A percentile compares a stretch with the other conserved stretches of the same genome.
Evolutionary conservation across 2,329 filamentous ascomycete species (phyloP).

Genomic region (Colletotrichum cuscutae): DNA sequence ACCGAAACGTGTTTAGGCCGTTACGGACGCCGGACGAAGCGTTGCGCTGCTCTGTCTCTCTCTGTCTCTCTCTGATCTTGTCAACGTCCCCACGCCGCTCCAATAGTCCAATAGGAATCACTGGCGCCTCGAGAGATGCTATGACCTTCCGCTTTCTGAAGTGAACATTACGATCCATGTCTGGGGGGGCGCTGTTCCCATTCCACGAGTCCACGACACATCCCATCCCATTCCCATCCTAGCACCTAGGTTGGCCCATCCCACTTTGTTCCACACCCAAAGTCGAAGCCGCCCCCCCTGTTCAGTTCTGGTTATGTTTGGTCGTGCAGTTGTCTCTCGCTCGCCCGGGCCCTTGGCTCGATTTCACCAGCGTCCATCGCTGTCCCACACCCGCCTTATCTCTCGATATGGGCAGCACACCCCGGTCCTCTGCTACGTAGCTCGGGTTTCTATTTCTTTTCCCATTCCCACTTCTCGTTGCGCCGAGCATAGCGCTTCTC

Average conservation of each 20-base stretch:
- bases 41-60: background rate
- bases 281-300: background rate
- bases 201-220: background rate
- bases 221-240: background rate
- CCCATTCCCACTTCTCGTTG: constrained; percentile 23
- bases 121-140: constrained; percentile 19
- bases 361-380: constrained; percentile 29
- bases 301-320: background rate
- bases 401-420: constrained; percentile 20
- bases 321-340: background rate
- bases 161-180: background rate
- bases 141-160: constrained; percentile 27
- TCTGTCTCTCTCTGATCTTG: background rate
- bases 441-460: constrained; percentile 30
- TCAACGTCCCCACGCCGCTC: constrained; percentile 8
- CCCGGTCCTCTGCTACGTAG: constrained; percentile 19
- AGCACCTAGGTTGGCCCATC: background rate
- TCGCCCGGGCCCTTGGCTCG: constrained; percentile 27
- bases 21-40: background rate
- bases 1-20: constrained; percentile 27
- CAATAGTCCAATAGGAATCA: constrained; percentile 32
- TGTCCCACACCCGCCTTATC: constrained; percentile 33
- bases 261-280: constrained; percentile 3
- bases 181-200: background rate
- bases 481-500: background rate